phyloP scores from a whole-genome alignment of 2,329 filamentous ascomycete genomes.

The Cryoendolithus antarcticus region DNA sequence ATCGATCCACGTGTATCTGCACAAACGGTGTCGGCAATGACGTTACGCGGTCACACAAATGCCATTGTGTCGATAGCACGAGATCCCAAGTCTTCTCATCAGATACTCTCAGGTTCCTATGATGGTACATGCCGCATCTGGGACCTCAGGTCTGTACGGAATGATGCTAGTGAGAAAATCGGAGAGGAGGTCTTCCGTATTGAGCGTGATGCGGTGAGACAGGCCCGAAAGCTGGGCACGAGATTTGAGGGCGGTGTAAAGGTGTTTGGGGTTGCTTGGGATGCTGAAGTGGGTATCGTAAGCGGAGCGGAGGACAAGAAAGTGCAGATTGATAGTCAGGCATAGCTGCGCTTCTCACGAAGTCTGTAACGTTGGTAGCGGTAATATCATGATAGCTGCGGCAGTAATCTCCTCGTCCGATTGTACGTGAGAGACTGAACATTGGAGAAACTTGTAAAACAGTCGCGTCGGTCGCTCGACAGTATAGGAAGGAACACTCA shows the following conservation, averaged over 20 bases:
- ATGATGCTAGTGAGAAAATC: slow-evolving; percentile 30
- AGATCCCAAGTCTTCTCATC: slow-evolving; percentile 57
- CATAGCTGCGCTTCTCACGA: slow-evolving; percentile 1
- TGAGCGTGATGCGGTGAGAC: slow-evolving; percentile 56
- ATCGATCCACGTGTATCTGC: slow-evolving; percentile 77
- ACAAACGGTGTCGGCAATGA: slow-evolving; percentile 68
- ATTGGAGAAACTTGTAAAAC: no score
- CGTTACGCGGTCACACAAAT: slow-evolving; percentile 81
- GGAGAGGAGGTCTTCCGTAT: slow-evolving; percentile 69
- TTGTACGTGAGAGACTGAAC: no score
- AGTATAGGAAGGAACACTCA: no score
- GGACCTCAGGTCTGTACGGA: slow-evolving; percentile 67
- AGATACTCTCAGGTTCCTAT: slow-evolving; percentile 72
- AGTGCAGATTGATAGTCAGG: slow-evolving; percentile 72
- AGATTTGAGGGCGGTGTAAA: slow-evolving; percentile 57
- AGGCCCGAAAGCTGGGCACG: slow-evolving; percentile 28
- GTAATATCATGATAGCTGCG: no score
- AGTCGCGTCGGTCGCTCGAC: no score
- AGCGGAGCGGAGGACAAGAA: slow-evolving; percentile 87
- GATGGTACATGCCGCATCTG: slow-evolving; percentile 89
- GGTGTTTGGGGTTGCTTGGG: slow-evolving; percentile 82
- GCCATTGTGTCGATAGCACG: slow-evolving; percentile 47
- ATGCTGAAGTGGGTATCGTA: slow-evolving; percentile 74
- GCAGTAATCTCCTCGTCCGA: no score
- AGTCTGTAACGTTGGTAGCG: no score